Conservation (phyloP, 192 early-diverging fungal genomes). For the Spizellomyces punctatus region DNA sequence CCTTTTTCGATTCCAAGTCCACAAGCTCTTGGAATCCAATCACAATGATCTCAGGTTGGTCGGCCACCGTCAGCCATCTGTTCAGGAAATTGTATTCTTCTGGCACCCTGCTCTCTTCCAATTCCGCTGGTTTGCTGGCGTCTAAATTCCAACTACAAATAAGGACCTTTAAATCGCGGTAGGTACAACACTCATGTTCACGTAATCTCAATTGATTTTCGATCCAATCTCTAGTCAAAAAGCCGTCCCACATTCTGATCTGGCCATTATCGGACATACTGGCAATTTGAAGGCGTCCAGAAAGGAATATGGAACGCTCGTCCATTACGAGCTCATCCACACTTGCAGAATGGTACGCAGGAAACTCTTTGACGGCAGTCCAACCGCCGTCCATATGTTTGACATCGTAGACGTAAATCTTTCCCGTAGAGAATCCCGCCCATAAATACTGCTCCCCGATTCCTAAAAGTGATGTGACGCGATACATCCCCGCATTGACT, state of each 20-base stretch:
- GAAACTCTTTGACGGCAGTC: constrained; percentile 68
- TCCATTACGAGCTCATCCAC: constrained; percentile 58
- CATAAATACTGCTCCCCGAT: constrained; percentile 70
- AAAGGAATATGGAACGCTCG: constrained; percentile 52
- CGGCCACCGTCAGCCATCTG: constrained; percentile 48
- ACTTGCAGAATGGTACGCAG: constrained; percentile 57
- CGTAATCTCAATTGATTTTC: constrained; percentile 68
- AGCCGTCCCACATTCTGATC: constrained; percentile 78
- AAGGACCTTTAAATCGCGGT: constrained; percentile 69
- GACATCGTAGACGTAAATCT: constrained; percentile 72
- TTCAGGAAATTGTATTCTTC: constrained; percentile 51
- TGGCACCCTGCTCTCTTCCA: constrained; percentile 59
- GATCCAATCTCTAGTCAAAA: constrained; percentile 67
- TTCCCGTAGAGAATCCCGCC: constrained; percentile 78
- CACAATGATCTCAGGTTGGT: constrained; percentile 75
- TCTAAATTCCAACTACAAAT: constrained; percentile 95
- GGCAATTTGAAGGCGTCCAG: constrained; percentile 57
- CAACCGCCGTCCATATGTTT: constrained; percentile 35
- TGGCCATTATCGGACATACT: constrained; percentile 64
- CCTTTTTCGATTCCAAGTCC: constrained; percentile 77
- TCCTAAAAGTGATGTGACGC: constrained; percentile 63
- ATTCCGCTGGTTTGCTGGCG: constrained; percentile 79
- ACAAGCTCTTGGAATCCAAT: constrained; percentile 88
- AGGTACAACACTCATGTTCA: constrained; percentile 63
- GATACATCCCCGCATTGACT: constrained; percentile 62